Base-by-base conservation (phyloP, 2,329 filamentous ascomycete species). In the Alternaria sp. region DNA sequence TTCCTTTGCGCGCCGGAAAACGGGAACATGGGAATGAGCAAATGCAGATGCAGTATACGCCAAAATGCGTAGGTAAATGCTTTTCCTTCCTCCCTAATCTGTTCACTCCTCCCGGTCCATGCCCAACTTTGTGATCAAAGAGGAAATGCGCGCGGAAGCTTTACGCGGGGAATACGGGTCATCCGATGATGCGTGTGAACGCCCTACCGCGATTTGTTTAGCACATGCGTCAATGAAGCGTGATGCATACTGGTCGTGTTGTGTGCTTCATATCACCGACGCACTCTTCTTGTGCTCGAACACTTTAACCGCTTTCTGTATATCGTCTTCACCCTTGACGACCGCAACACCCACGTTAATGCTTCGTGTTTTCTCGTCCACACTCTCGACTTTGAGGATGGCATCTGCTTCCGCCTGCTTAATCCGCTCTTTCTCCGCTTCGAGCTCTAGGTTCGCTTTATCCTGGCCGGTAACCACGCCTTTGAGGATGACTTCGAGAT, bases 401-500 rank as follows among this genome's bases (percentile, higher is more conserved):
- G 61, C 61, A 5, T 63, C 50, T 13, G 28, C 8, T n/a, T 63
- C 61, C 9, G 49, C 56, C n/a, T 51, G 46, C 26, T 40, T 59
- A 2, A 58, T n/a, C 12, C 25, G 40, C 47, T 70, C 64, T 21
- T 53, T 63, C 28, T 69, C 65, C 8, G 64, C 50, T 45, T 61
- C 61, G 2, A 65, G 44, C 26, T 72, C 70, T 3, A 64, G 50
- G n/a, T 71, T 69, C 12, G 69, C 70, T 21, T 68, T 71, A 23
- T 73, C 72, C 19, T 74, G 68, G 8, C 75, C 74, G 0, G 70
- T 77, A 1, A 77, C 68, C 1, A 80, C 76, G 7, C 76, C 77
- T 13, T 74, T 78, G 9, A 80, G 70, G 6, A 83, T 69, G 25
- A 79, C 79, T 63, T 83, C 81, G 30, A 85, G 63, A 59, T 84